phyloP scores from a whole-genome alignment of 169 alveolate genomes.

The Eimeria praecox region DNA sequence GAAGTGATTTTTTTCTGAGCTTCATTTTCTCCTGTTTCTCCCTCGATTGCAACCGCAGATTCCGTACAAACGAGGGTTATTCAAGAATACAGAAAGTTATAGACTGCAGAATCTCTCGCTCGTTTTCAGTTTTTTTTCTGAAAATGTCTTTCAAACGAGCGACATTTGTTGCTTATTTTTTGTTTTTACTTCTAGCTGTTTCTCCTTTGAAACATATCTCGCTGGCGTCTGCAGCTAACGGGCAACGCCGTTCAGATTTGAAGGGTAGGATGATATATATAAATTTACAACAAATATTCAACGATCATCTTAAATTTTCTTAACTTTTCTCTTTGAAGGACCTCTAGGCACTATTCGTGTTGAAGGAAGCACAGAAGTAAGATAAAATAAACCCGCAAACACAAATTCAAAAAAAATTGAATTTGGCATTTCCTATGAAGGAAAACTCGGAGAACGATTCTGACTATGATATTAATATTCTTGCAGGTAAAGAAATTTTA shows the following conservation, averaged over 20 bases:
- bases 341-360: too few relatives aligned
- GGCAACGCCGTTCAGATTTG: neutral
- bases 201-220: neutral
- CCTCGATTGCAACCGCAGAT: neutral
- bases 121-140: too few relatives aligned
- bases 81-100: too few relatives aligned
- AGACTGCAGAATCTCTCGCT: neutral
- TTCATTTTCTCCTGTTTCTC: neutral
- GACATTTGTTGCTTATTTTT: neutral
- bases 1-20: neutral
- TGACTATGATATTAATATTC: neutral
- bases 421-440: too few relatives aligned
- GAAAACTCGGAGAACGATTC: neutral
- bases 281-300: too few relatives aligned
- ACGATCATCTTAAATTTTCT: too few relatives aligned
- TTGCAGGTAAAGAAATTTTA: neutral
- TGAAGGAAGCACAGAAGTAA: too few relatives aligned
- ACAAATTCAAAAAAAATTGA: too few relatives aligned
- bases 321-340: neutral
- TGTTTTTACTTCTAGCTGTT: neutral
- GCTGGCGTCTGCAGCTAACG: neutral
- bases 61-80: too few relatives aligned
- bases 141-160: neutral
- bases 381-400: too few relatives aligned
- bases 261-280: neutral